Evolutionary conservation across 225 moss, liverwort and hornwort genomes (phyloP), one percentile per base, ranked within the genome.

Genomic region (Sphagnum tenellum): DNA sequence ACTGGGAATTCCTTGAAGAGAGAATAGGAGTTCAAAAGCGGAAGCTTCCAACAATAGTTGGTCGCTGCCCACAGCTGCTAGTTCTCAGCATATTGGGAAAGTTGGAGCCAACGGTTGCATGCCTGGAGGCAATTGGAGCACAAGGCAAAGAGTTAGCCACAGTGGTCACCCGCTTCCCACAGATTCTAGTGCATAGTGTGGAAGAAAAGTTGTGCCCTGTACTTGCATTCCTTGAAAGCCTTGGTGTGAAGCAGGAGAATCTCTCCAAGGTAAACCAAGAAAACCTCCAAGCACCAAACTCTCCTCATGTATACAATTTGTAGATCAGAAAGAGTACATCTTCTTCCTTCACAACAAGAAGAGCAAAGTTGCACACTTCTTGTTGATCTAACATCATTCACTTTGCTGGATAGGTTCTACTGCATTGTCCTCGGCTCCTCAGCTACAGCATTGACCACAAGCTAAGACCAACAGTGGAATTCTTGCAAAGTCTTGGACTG

Each of bases 361-460:
- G 56, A 13, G 11, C 56, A 56, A 56, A 3, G 56, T 0, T 29
- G 29, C 29, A 56, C 56, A 2, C 8, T 56, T 56, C 13, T 12
- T 56, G 56, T 11, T 56, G 56, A 12, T 56, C n/a, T 29, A 52
- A 9, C 52, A 52, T 9, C 9, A 9, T 52, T 52, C 9, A 0
- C 52, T 5, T 52, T 6, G n/a, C 10, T 50, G 54, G 5, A 2
- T 59, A 76, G 76, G 72, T 76, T 46, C 55, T 86, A 48, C 66
- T 82, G 7, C 80, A 78, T n/a, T 89, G 89, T 65, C 86, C 86
- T 45, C 78, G 86, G 55, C 75, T 89, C 44, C 58, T 82, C 45
- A 89, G 86, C 71, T 89, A 86, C 71, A 86, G 86, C 80, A 81
- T 89, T 6, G 85, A 89, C 9, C 59, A 78, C 70, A 89, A 89